phyloP scores from a whole-genome alignment of 2,329 filamentous ascomycete genomes.

The Pseudonectria foliicola region DNA sequence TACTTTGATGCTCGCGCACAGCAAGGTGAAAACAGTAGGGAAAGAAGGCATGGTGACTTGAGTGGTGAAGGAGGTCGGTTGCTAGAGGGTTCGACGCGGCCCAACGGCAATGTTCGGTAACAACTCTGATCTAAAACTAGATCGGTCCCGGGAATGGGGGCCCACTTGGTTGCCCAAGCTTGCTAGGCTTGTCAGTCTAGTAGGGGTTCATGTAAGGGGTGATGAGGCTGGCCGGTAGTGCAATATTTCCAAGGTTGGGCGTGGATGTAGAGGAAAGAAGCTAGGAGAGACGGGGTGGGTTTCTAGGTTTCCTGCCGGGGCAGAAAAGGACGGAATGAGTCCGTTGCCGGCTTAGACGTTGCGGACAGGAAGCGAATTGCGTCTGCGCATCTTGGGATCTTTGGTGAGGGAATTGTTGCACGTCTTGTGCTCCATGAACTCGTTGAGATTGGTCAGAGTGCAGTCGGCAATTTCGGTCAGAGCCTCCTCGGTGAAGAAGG shows the following conservation, averaged over 20 bases:
- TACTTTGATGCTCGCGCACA: too few species aligned
- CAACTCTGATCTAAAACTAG: constrained; percentile 7
- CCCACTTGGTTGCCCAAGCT: constrained; percentile 14
- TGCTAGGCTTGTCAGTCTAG: constrained; percentile 8
- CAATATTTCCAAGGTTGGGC: constrained; percentile 3
- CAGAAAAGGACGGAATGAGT: too few species aligned
- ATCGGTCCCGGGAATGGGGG: constrained; percentile 7
- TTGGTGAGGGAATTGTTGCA: constrained; percentile 29
- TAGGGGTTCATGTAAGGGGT: constrained; percentile 1
- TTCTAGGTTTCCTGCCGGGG: too few species aligned
- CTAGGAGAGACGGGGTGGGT: not conserved
- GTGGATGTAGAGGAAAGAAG: not conserved
- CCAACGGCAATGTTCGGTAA: constrained; percentile 17
- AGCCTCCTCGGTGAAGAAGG: constrained; percentile 62
- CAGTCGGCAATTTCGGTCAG: constrained; percentile 55
- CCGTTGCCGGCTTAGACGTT: constrained; percentile 19
- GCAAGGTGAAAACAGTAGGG: not conserved
- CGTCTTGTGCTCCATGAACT: constrained; percentile 29
- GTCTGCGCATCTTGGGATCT: constrained; percentile 17
- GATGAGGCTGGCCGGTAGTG: constrained; percentile 1
- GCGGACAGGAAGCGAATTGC: constrained; percentile 25
- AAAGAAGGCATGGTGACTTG: too few species aligned
- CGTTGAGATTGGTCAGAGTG: constrained; percentile 50
- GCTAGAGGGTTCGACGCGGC: not conserved
- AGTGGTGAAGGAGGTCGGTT: too few species aligned